phyloP scores from a whole-genome alignment of 768 basidiomycete species.

The Suillus placidus region DNA sequence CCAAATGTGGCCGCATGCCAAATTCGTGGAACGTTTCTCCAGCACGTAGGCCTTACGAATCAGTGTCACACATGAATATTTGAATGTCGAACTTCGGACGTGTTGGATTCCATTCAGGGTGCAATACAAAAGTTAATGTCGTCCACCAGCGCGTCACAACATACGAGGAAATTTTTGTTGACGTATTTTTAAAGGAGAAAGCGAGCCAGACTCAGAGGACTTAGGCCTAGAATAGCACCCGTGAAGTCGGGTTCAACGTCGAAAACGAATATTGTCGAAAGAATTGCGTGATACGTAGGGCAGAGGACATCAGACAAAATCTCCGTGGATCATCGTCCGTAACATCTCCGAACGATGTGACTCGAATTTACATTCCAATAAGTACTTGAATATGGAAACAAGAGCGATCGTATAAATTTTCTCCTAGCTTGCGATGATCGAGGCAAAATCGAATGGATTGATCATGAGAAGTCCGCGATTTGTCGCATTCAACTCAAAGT shows the following conservation, averaged over 20 bases:
- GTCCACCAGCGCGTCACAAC: background rate
- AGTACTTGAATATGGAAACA: background rate
- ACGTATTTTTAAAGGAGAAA: background rate
- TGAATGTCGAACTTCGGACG: background rate
- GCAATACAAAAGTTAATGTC: background rate
- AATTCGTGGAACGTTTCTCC: background rate
- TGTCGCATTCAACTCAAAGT: background rate
- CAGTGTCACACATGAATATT: background rate
- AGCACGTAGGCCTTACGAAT: background rate
- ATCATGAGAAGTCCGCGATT: conserved; percentile 4
- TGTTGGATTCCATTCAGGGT: background rate
- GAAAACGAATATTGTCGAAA: background rate
- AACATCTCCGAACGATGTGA: background rate
- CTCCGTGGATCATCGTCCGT: background rate
- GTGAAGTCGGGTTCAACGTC: background rate
- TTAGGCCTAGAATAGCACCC: background rate
- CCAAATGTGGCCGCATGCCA: no score
- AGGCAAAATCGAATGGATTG: background rate
- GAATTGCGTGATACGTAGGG: background rate
- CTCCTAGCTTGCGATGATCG: background rate
- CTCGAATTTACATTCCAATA: background rate
- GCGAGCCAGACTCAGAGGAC: background rate
- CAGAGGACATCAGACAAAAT: background rate
- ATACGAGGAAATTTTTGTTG: background rate
- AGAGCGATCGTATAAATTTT: background rate